Percentiles rank a stretch among this genome's conserved stretches.
phyloP scores from a whole-genome alignment of 352 stramenopile species.

The Globisporangium cystogenes region DNA sequence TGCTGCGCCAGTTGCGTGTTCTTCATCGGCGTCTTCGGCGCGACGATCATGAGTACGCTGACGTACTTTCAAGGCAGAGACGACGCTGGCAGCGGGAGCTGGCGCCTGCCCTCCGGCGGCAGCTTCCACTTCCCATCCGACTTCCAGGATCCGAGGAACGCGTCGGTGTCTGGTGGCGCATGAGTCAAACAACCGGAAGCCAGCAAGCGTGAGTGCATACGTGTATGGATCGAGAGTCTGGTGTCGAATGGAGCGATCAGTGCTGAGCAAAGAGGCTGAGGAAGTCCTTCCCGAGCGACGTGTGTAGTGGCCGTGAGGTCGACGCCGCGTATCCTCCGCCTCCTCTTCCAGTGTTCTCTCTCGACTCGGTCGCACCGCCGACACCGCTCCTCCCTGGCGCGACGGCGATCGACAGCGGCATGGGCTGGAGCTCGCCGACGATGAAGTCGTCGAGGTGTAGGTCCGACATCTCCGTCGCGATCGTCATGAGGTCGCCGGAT shows the following conservation, averaged over 20 bases:
- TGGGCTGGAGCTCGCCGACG: conserved; percentile 21
- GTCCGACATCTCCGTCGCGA: conserved; percentile 52
- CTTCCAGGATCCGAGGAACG: conserved; percentile 6
- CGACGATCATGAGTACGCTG: conserved; percentile 73
- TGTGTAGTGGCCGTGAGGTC: conserved; percentile 37
- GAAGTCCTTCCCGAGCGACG: conserved; percentile 72
- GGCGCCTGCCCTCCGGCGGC: conserved; percentile 2
- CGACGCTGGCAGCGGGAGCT: neutral
- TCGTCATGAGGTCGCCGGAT: conserved; percentile 48
- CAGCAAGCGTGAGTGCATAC: neutral
- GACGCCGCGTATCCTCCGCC: neutral
- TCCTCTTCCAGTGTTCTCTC: conserved; percentile 1
- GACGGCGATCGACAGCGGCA: conserved; percentile 4
- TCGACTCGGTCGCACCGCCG: neutral
- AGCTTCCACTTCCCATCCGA: conserved; percentile 11
- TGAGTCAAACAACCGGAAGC: neutral
- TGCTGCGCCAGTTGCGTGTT: conserved; percentile 56
- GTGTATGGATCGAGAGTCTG: neutral
- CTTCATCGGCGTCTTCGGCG: conserved; percentile 63
- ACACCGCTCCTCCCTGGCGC: conserved; percentile 8
- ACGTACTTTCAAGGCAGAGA: conserved; percentile 44
- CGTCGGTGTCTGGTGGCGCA: neutral
- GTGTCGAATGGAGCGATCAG: conserved; percentile 14
- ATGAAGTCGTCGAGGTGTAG: conserved; percentile 67
- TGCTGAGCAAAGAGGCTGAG: conserved; percentile 77